These are phyloP conservation scores for Neurospora terricola DNA, from an alignment of 495 filamentous ascomycete species.

Conservation along the genomic window DNA sequence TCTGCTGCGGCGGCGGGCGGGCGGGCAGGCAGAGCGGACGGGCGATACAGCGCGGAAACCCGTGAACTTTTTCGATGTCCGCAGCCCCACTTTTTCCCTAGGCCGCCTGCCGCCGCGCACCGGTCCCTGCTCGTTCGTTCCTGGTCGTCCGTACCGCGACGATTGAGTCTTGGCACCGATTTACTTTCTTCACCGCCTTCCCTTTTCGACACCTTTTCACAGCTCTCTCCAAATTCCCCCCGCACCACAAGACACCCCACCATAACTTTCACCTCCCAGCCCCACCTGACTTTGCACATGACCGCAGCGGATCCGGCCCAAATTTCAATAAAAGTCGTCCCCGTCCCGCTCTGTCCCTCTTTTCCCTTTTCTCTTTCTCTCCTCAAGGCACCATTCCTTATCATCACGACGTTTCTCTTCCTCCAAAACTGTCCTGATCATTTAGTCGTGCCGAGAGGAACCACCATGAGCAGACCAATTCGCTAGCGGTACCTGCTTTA, in stretches of 20 bases:
- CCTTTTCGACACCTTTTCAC: too few relatives aligned
- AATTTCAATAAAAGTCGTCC: neutral
- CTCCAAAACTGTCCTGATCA: constrained; percentile 38
- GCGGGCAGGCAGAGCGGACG: neutral
- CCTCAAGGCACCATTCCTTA: constrained; percentile 43
- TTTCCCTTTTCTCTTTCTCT: constrained; percentile 12
- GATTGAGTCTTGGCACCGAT: neutral
- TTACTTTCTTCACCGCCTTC: constrained; percentile 2
- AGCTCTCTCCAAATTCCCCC: neutral
- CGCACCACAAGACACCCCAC: neutral
- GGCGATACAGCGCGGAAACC: neutral
- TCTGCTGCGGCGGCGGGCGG: too few relatives aligned
- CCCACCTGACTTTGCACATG: neutral
- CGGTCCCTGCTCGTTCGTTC: constrained; percentile 1
- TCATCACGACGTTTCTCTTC: constrained; percentile 35
- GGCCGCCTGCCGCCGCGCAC: neutral
- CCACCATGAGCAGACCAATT: constrained; percentile 33
- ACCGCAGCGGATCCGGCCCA: neutral
- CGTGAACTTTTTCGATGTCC: constrained; percentile 24
- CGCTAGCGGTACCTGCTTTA: constrained; percentile 40
- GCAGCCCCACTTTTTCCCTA: constrained; percentile 5
- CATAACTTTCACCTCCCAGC: neutral
- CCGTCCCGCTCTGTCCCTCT: neutral
- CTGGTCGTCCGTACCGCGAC: neutral
- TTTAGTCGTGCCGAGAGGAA: constrained; percentile 41